Evolutionary conservation across 2,329 filamentous ascomycete species (phyloP), one percentile per base, ranked within the genome.

Genomic region (Alternaria postmessia): DNA sequence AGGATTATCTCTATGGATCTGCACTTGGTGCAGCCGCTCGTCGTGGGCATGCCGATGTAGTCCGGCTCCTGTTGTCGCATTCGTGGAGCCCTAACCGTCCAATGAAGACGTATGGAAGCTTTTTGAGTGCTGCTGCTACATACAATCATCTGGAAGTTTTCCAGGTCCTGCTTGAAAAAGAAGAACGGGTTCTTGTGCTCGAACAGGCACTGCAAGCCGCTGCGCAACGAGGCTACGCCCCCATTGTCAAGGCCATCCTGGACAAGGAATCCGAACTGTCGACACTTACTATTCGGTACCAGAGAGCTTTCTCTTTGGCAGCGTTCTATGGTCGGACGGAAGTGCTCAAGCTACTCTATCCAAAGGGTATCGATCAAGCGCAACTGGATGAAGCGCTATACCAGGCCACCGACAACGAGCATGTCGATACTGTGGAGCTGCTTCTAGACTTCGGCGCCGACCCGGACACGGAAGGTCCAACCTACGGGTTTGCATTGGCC

Each of bases 81-180:
- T 61, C 60, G 3, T 72, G 68, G 68, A 69, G 48, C 30, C 57
- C 59, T 1, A 62, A 34, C 28, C 66, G 63, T 12, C 14, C 28
- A 6, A 70, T 72, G 56, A 62, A 66, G 18, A 72, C 63, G 0
- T 72, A 72, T 42, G 59, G 63, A 22, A 64, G 59, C 20, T 67
- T 68, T 14, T 24, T 72, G 9, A 69, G 61, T 7, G 64, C 64
- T 6, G 69, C 68, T 12, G 65, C 69, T 16, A 69, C 67, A 22
- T 72, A 71, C 42, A 67, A 69, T 26, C 68, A 72, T 42, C 16
- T 64, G 7, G 63, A 63, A 7, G 63, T 70, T 2, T 62, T 71
- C 7, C 57, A 70, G 14, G 38, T 61, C 9, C 48, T 72, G 7
- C 51, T 70, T 12, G 47, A 64, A 18, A 63, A 67, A 20, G 68